A percentile compares a stretch with the other conserved stretches of the same genome.
Evolutionary conservation across 2,329 filamentous ascomycete genomes (phyloP).

Genomic region (Trichoderma sp.): DNA sequence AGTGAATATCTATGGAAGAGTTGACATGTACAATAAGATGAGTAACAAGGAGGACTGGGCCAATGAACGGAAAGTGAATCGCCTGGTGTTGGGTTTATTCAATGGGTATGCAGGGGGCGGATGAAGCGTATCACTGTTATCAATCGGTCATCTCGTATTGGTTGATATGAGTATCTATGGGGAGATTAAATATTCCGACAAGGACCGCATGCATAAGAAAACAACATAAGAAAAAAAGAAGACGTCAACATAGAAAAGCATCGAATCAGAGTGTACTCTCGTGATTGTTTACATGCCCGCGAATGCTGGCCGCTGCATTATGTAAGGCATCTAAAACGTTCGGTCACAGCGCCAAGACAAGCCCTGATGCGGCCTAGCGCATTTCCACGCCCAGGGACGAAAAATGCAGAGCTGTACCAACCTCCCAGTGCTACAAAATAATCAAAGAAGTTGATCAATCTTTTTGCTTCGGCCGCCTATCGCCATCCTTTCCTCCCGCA

Average conservation of each 20-base stretch:
- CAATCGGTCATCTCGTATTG: background rate
- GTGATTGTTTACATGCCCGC: background rate
- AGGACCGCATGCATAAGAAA: background rate
- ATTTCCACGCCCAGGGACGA: constrained; percentile 3
- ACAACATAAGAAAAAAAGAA: background rate
- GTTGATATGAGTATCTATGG: background rate
- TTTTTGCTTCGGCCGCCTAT: constrained; percentile 13
- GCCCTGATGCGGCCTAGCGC: constrained; percentile 20
- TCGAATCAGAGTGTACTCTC: background rate
- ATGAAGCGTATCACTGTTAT: background rate
- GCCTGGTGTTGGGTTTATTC: background rate
- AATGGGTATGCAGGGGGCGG: background rate
- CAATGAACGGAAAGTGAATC: background rate
- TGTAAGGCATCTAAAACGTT: background rate
- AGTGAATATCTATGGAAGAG: no score
- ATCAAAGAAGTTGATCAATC: background rate
- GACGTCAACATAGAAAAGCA: background rate
- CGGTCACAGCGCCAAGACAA: background rate
- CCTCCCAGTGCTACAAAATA: constrained; percentile 21
- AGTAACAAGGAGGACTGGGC: background rate
- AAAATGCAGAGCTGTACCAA: constrained; percentile 20
- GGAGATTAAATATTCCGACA: background rate
- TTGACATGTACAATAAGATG: accelerated
- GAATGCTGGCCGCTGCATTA: background rate
- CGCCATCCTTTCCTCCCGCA: constrained; percentile 6